phyloP scores from a whole-genome alignment of 768 basidiomycete genomes.

The Heimioporus sp. region DNA sequence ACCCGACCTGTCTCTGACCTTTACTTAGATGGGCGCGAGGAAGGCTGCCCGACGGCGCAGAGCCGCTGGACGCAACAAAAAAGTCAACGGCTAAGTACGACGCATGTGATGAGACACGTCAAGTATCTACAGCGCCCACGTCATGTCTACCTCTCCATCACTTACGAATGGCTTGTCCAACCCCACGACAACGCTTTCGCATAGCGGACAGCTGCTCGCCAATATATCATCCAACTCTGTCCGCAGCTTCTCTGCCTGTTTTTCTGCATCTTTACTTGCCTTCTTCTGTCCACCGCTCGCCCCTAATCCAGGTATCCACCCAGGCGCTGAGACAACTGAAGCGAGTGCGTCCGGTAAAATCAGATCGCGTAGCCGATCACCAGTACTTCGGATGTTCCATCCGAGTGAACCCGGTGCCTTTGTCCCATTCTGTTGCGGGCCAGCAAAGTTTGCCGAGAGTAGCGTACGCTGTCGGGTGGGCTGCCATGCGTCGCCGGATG shows the following conservation, averaged over 20 bases:
- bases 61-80: conserved; percentile 69
- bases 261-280: conserved; percentile 47
- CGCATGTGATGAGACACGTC: background rate
- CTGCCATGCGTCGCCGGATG: conserved; percentile 40
- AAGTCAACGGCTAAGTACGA: conserved; percentile 64
- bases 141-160: conserved; percentile 73
- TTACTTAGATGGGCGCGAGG: conserved; percentile 70
- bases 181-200: conserved; percentile 84
- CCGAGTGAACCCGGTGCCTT: conserved; percentile 68
- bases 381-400: conserved; percentile 81
- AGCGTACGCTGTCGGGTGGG: conserved; percentile 59
- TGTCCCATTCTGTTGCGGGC: conserved; percentile 59
- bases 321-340: conserved; percentile 72
- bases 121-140: conserved; percentile 61
- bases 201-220: conserved; percentile 87
- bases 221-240: conserved; percentile 87
- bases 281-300: conserved; percentile 44
- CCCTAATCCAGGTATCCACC: conserved; percentile 74
- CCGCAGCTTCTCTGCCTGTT: conserved; percentile 69
- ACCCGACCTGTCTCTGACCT: background rate
- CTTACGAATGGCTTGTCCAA: conserved; percentile 86
- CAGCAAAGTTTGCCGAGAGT: conserved; percentile 70
- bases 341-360: conserved; percentile 94
- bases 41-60: conserved; percentile 73
- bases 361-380: conserved; percentile 86